Percentiles rank a stretch among this genome's conserved stretches.
Conservation (phyloP, 225 moss, liverwort and hornwort genomes). For the Climacium dendroides region DNA sequence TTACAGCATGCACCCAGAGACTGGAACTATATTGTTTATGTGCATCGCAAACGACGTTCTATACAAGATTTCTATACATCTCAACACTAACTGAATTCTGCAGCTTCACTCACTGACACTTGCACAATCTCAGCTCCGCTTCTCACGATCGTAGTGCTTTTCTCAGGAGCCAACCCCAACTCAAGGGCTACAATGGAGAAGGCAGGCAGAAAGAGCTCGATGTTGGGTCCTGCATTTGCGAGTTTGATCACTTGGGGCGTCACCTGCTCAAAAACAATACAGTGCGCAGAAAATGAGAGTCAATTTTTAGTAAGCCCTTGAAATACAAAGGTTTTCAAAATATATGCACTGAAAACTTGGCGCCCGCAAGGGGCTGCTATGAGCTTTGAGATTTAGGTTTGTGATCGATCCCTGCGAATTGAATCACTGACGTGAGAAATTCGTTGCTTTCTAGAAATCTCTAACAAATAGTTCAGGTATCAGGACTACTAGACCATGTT, state of each 20-base stretch:
- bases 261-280: conserved; percentile 30
- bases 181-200: conserved; percentile 52
- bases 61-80: not conserved
- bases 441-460: not conserved
- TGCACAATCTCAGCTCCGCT: not conserved
- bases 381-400: not conserved
- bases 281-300: not conserved
- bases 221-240: conserved; percentile 23
- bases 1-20: not conserved
- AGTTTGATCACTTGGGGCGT: conserved; percentile 44
- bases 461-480: not conserved
- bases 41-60: not conserved
- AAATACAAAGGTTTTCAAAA: not conserved
- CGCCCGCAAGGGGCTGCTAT: not conserved
- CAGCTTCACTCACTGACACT: not conserved
- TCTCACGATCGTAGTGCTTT: not conserved
- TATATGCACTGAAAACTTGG: not conserved
- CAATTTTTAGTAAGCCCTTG: rapidly evolving
- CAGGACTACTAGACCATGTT: too few species aligned
- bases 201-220: conserved; percentile 46
- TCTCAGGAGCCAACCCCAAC: conserved; percentile 25
- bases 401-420: not conserved
- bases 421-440: not conserved
- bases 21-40: too few species aligned
- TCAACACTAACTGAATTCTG: not conserved